These are phyloP conservation scores for Fusarium cyanostomum DNA, from an alignment of 2,329 filamentous ascomycete genomes.

Conservation along the genomic window DNA sequence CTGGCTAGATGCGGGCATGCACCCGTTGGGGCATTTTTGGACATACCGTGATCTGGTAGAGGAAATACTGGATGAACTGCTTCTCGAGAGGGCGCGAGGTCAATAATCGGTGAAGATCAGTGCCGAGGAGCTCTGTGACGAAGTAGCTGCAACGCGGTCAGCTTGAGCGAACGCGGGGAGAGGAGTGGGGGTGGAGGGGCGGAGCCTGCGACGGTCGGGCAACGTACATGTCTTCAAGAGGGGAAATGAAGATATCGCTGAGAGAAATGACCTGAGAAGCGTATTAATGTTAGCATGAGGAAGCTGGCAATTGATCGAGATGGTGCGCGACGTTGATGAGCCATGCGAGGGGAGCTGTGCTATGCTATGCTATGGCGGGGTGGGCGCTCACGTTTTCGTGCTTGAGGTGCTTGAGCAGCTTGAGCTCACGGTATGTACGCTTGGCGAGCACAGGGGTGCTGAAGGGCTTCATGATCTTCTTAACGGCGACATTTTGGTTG, in stretches of 20 bases:
- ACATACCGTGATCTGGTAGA: conserved; percentile 96
- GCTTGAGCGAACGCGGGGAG: conserved; percentile 16
- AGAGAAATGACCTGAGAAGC: conserved; percentile 85
- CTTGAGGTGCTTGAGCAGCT: conserved; percentile 93
- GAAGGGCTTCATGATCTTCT: conserved; percentile 99
- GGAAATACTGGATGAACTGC: conserved; percentile 99
- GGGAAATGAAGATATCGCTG: conserved; percentile 99
- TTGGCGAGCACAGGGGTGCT: conserved; percentile 99
- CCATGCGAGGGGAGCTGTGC: conserved; percentile 33
- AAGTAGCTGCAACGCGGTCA: conserved; percentile 75
- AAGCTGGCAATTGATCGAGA: conserved; percentile 12
- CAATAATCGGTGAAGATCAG: conserved; percentile 92
- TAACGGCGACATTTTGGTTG: conserved; percentile 94
- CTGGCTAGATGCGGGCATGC: not conserved
- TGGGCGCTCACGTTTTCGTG: conserved; percentile 84
- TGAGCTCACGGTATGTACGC: conserved; percentile 96
- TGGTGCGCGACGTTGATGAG: not conserved
- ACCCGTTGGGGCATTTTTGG: not conserved
- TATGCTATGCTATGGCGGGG: conserved; percentile 6
- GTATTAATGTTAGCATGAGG: conserved; percentile 17
- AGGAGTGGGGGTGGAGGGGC: conserved; percentile 11
- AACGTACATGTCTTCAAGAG: conserved; percentile 93
- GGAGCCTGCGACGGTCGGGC: conserved; percentile 17
- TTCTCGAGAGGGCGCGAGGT: conserved; percentile 97
- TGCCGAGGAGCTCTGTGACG: conserved; percentile 96